These are phyloP conservation scores for Alternaria rosae DNA, from an alignment of 2,329 filamentous ascomycete species.

Conservation along the genomic window DNA sequence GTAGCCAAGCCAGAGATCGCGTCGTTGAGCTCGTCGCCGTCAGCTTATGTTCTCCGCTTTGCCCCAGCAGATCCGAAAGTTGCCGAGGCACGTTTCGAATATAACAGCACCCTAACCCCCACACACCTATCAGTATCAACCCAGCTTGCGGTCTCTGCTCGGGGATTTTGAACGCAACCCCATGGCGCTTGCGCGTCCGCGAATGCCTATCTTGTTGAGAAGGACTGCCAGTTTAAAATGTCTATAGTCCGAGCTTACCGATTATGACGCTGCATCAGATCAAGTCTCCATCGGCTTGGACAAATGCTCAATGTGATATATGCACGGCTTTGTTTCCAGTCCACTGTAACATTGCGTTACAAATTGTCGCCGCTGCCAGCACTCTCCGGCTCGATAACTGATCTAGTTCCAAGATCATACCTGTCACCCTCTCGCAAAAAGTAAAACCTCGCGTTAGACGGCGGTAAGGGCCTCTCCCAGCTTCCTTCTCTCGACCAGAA, in stretches of 20 bases:
- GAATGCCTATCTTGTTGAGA: neutral
- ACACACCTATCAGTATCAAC: too few relatives aligned
- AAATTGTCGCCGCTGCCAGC: neutral
- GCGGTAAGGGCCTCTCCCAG: slow-evolving; percentile 22
- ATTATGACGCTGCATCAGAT: too few relatives aligned
- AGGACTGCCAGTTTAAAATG: too few relatives aligned
- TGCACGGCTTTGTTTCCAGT: too few relatives aligned
- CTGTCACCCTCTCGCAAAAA: slow-evolving; percentile 29
- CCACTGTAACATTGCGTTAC: too few relatives aligned
- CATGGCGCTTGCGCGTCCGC: neutral
- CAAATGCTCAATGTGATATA: too few relatives aligned
- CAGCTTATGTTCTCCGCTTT: slow-evolving; percentile 15
- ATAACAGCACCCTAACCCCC: slow-evolving; percentile 19
- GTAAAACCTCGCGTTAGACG: slow-evolving; percentile 27
- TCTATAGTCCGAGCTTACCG: too few relatives aligned
- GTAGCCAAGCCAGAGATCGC: neutral
- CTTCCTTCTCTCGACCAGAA: slow-evolving; percentile 38
- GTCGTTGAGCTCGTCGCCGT: neutral
- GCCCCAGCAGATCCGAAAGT: slow-evolving; percentile 26
- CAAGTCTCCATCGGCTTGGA: too few relatives aligned
- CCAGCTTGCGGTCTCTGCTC: too few relatives aligned
- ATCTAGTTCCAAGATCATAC: slow-evolving; percentile 27
- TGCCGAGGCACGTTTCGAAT: slow-evolving; percentile 28
- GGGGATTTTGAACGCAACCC: too few relatives aligned
- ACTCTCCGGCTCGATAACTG: slow-evolving; percentile 14